A percentile compares a stretch with the other conserved stretches of the same genome.
Evolutionary conservation across 2,329 filamentous ascomycete species (phyloP).

Genomic region (Orbilia quercus): DNA sequence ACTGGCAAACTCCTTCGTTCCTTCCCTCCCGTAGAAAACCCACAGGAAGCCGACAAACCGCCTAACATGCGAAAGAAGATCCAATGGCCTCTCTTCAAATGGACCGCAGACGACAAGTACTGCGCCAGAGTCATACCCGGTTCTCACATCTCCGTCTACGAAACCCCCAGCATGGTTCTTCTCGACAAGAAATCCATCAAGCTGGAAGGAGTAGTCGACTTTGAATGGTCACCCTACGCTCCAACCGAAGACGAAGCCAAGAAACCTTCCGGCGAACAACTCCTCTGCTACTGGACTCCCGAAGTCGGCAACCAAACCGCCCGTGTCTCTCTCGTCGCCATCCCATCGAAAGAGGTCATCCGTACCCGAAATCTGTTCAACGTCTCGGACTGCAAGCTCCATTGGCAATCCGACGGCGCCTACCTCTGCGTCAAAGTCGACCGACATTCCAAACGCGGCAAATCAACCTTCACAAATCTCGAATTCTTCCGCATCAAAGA

Average conservation of each 20-base stretch:
- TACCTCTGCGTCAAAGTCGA: constrained; percentile 99
- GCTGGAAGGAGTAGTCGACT: constrained; percentile 95
- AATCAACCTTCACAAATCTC: constrained; percentile 94
- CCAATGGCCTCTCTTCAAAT: constrained; percentile 99
- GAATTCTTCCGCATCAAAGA: constrained; percentile 98
- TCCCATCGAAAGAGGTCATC: constrained; percentile 93
- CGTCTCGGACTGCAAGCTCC: constrained; percentile 94
- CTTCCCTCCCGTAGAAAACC: constrained; percentile 87
- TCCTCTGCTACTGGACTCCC: constrained; percentile 98
- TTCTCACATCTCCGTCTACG: constrained; percentile 89
- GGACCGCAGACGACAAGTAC: constrained; percentile 97
- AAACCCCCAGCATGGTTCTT: constrained; percentile 87
- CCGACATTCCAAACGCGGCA: constrained; percentile 91
- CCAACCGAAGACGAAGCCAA: constrained; percentile 86
- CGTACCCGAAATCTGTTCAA: constrained; percentile 97
- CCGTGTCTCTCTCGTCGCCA: constrained; percentile 94
- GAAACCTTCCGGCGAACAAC: constrained; percentile 80
- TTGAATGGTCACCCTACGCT: constrained; percentile 93
- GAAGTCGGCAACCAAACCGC: constrained; percentile 98
- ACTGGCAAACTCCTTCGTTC: constrained; percentile 90
- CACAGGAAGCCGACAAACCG: constrained; percentile 71
- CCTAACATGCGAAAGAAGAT: constrained; percentile 83
- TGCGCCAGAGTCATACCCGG: constrained; percentile 90
- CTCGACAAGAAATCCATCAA: constrained; percentile 93
- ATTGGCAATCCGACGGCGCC: constrained; percentile 95